phyloP scores from a whole-genome alignment of 768 basidiomycete species.

The Galerina marginata region DNA sequence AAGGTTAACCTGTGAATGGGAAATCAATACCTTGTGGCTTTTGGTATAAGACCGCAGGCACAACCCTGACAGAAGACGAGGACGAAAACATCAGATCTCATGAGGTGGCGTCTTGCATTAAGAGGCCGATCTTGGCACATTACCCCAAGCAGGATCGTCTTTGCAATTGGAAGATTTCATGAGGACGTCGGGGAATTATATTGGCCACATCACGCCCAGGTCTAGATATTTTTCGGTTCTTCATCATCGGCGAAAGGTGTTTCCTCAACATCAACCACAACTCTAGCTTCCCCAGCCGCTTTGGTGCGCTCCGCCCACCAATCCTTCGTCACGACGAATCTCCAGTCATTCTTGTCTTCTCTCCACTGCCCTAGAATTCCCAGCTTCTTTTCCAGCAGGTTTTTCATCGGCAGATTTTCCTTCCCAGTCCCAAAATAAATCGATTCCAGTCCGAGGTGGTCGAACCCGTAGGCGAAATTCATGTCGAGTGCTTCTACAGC shows the following conservation, averaged over 20 bases:
- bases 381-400: constrained; percentile 23
- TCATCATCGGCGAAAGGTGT: neutral
- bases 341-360: constrained; percentile 22
- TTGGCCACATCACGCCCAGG: too few relatives aligned
- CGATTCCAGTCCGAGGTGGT: constrained; percentile 19
- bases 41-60: too few relatives aligned
- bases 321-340: constrained; percentile 14
- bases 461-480: constrained; percentile 26
- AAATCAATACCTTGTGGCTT: too few relatives aligned
- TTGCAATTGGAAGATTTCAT: too few relatives aligned
- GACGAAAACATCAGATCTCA: too few relatives aligned
- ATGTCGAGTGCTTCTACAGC: constrained; percentile 25
- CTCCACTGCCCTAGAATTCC: constrained; percentile 14
- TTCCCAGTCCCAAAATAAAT: constrained; percentile 18
- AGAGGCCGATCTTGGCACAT: too few relatives aligned
- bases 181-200: too few relatives aligned
- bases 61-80: too few relatives aligned
- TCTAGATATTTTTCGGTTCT: too few relatives aligned
- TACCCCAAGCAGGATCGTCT: too few relatives aligned
- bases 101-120: too few relatives aligned
- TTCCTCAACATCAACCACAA: constrained; percentile 15
- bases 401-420: constrained; percentile 23
- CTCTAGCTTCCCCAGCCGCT: constrained; percentile 12
- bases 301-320: constrained; percentile 22
- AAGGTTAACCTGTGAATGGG: neutral